Conservation (phyloP, 176 grass and related monocot species). For the Aegilops speltoides region DNA sequence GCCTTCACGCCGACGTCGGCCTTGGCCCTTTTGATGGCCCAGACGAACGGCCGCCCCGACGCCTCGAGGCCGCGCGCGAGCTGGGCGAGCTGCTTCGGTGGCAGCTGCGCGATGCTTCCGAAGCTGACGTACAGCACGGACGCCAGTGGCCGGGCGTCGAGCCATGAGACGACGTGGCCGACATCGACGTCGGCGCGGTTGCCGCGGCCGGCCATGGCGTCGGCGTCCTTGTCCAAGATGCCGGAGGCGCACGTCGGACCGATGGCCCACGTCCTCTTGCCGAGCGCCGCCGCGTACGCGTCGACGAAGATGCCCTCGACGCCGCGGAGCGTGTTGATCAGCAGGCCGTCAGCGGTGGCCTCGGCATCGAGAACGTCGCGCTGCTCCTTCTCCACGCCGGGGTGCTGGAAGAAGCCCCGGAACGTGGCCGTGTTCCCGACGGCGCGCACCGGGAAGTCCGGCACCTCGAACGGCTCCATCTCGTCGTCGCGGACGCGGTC, state of each 20-base stretch:
- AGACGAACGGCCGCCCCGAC: slow-evolving; percentile 37
- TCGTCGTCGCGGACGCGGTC: slow-evolving; percentile 10
- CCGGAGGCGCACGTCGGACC: slow-evolving; percentile 19
- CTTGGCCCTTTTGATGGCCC: slow-evolving; percentile 47
- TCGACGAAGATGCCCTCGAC: slow-evolving; percentile 27
- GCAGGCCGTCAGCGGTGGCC: slow-evolving; percentile 30
- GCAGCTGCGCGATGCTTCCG: slow-evolving; percentile 34
- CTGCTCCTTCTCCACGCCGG: not conserved
- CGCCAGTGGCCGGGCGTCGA: slow-evolving; percentile 19
- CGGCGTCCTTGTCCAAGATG: not conserved
- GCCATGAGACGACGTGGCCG: slow-evolving; percentile 23
- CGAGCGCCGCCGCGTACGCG: slow-evolving; percentile 28
- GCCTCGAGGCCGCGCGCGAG: slow-evolving; percentile 43
- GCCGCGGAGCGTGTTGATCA: slow-evolving; percentile 40
- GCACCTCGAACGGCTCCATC: slow-evolving; percentile 26
- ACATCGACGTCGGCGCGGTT: slow-evolving; percentile 24
- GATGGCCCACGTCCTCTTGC: slow-evolving; percentile 30
- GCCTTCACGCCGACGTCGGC: slow-evolving; percentile 10
- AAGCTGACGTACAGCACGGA: slow-evolving; percentile 58
- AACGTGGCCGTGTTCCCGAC: slow-evolving; percentile 28
- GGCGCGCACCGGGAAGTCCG: slow-evolving; percentile 18
- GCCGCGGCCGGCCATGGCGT: slow-evolving; percentile 24
- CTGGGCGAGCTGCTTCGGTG: slow-evolving; percentile 30
- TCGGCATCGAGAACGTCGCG: slow-evolving; percentile 18
- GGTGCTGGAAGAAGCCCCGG: slow-evolving; percentile 14